Conservation (phyloP, 208 protist species). For the Wallacemonas sp. region DNA sequence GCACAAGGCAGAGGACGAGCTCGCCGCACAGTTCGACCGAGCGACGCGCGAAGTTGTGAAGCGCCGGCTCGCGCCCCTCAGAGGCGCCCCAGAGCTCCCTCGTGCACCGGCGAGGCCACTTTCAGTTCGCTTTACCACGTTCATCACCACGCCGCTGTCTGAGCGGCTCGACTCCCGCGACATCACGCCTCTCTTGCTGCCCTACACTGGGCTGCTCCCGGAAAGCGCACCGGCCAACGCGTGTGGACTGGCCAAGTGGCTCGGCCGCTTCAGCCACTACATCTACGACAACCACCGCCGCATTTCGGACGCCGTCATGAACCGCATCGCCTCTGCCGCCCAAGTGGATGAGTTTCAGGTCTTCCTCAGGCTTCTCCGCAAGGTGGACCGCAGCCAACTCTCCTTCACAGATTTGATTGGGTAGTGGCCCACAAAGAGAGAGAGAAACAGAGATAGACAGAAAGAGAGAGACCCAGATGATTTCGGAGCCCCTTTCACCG, state of each 20-base stretch:
- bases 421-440: neutral
- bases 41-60: neutral
- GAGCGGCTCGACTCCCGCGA: conserved; percentile 1
- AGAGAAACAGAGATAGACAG: conserved; percentile 1
- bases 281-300: conserved; percentile 20
- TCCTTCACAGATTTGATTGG: neutral
- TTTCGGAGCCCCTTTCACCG: no score
- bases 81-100: no score
- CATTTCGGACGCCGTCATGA: conserved; percentile 2
- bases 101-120: no score
- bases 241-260: conserved; percentile 1
- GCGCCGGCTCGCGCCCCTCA: neutral
- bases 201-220: conserved; percentile 4
- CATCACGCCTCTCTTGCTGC: neutral
- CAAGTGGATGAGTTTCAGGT: conserved; percentile 9
- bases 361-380: neutral
- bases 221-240: neutral
- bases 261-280: conserved; percentile 24
- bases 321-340: neutral
- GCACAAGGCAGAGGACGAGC: conserved; percentile 14
- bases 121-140: neutral
- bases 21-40: neutral
- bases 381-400: neutral
- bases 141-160: neutral
- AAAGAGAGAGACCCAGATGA: no score